Evolutionary conservation across 1,284 basidiomycete genomes (phyloP).

Genomic region (Ceratobasidium sp.): DNA sequence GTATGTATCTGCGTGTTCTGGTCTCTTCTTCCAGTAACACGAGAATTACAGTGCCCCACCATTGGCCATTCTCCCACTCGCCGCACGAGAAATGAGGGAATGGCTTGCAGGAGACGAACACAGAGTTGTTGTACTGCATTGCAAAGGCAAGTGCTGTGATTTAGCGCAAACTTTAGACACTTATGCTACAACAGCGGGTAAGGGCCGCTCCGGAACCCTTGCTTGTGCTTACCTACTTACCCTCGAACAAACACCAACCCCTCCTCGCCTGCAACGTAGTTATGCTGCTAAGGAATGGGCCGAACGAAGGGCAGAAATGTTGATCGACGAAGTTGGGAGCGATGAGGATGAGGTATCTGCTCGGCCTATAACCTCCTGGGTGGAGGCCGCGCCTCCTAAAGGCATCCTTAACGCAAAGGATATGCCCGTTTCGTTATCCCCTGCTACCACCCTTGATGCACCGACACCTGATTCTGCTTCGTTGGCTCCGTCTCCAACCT

Average conservation of each 20-base stretch:
- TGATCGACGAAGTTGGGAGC: constrained; percentile 59
- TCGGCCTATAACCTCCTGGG: constrained; percentile 1
- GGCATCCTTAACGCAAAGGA: constrained; percentile 33
- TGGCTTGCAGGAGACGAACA: constrained; percentile 80
- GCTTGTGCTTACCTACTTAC: constrained; percentile 85
- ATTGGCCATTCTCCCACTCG: constrained; percentile 80
- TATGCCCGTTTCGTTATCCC: constrained; percentile 21
- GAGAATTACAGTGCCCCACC: constrained; percentile 77
- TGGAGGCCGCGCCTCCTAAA: neutral
- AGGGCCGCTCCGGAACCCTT: constrained; percentile 85
- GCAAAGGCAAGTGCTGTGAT: constrained; percentile 72
- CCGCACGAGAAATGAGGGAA: constrained; percentile 80
- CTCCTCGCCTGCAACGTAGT: constrained; percentile 65
- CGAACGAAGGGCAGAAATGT: constrained; percentile 64
- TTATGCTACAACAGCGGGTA: constrained; percentile 67
- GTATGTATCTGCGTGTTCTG: constrained; percentile 60
- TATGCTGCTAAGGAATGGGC: constrained; percentile 66
- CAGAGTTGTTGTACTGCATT: constrained; percentile 86
- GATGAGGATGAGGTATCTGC: constrained; percentile 44
- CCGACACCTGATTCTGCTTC: constrained; percentile 18
- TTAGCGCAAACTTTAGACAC: neutral
- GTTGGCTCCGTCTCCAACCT: constrained; percentile 2
- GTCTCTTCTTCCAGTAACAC: constrained; percentile 49
- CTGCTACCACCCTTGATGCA: constrained; percentile 23
- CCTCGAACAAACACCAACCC: constrained; percentile 63